phyloP scores from a whole-genome alignment of 2,329 filamentous ascomycete species.

The Ilyonectria robusta region DNA sequence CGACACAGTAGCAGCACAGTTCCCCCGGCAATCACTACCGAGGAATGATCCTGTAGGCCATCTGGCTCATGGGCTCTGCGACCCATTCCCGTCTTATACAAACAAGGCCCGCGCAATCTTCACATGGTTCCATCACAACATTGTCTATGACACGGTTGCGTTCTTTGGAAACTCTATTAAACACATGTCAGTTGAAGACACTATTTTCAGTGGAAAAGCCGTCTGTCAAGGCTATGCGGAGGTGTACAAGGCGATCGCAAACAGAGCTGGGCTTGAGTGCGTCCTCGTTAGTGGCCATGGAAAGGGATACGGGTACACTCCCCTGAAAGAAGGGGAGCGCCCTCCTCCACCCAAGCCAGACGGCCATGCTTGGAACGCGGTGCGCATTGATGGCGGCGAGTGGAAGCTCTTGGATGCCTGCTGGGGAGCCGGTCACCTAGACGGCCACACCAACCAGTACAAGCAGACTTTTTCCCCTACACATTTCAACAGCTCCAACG shows the following conservation, averaged over 20 bases:
- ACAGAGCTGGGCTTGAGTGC: conserved; percentile 83
- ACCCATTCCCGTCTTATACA: conserved; percentile 83
- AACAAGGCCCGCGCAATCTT: conserved; percentile 96
- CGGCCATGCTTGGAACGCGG: conserved; percentile 93
- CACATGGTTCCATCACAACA: conserved; percentile 95
- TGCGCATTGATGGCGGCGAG: conserved; percentile 85
- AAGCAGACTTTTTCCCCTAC: conserved; percentile 76
- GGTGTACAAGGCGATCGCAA: conserved; percentile 83
- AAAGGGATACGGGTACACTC: conserved; percentile 84
- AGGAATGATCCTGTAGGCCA: conserved; percentile 75
- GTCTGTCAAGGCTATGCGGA: conserved; percentile 95
- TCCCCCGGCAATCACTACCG: conserved; percentile 80
- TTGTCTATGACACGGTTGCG: conserved; percentile 84
- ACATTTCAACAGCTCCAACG: conserved; percentile 75
- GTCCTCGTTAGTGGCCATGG: conserved; percentile 83
- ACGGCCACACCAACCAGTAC: conserved; percentile 68
- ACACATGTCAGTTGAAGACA: conserved; percentile 78
- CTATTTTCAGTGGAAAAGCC: conserved; percentile 82
- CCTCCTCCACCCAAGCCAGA: conserved; percentile 74
- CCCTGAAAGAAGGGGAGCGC: conserved; percentile 73
- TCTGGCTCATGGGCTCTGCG: conserved; percentile 83
- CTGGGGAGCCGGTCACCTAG: conserved; percentile 88
- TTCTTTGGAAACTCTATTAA: conserved; percentile 83
- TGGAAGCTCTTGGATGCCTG: conserved; percentile 96
- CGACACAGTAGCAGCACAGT: conserved; percentile 83